phyloP scores from a whole-genome alignment of 805 yeast species.

The Saccharomycopsis selenospora region DNA sequence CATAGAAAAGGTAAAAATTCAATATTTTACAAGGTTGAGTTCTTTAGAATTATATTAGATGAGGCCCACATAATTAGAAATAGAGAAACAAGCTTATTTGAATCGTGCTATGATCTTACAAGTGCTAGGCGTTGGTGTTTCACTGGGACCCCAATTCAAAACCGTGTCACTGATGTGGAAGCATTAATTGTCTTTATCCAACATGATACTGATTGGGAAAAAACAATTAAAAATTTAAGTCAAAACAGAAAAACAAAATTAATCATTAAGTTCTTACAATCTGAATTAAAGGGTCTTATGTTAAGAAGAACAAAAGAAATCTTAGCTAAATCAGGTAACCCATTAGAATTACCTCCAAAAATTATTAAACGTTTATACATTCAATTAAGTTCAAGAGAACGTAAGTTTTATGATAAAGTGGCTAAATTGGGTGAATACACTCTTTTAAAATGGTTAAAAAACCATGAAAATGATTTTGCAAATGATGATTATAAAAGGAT shows the following conservation, averaged over 20 bases:
- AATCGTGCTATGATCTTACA: slow-evolving; percentile 36
- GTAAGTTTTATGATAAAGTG: slow-evolving; percentile 22
- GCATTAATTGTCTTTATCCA: slow-evolving; percentile 49
- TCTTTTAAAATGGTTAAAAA: slow-evolving; percentile 6
- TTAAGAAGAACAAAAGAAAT: slow-evolving; percentile 39
- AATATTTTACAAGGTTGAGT: slow-evolving; percentile 27
- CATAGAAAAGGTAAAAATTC: slow-evolving; percentile 21
- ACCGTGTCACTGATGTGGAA: slow-evolving; percentile 43
- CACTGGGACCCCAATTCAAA: slow-evolving; percentile 61
- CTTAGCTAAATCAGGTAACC: slow-evolving; percentile 20
- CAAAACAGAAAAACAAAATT: slow-evolving; percentile 27
- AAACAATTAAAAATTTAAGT: slow-evolving; percentile 57
- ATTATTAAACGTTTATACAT: slow-evolving; percentile 8
- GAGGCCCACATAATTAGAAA: slow-evolving; percentile 59
- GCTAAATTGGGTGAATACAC: slow-evolving; percentile 14
- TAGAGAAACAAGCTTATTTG: slow-evolving; percentile 36
- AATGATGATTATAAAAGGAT: neutral
- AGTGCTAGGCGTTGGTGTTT: slow-evolving; percentile 47
- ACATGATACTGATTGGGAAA: slow-evolving; percentile 75
- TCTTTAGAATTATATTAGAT: slow-evolving; percentile 47
- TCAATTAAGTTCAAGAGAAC: slow-evolving; percentile 23
- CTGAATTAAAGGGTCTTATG: slow-evolving; percentile 32
- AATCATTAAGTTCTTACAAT: neutral
- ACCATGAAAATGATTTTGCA: slow-evolving; percentile 7
- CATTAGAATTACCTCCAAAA: neutral